Evolutionary conservation across 805 yeast species (phyloP).

Genomic region (Grigorovia jiainica): DNA sequence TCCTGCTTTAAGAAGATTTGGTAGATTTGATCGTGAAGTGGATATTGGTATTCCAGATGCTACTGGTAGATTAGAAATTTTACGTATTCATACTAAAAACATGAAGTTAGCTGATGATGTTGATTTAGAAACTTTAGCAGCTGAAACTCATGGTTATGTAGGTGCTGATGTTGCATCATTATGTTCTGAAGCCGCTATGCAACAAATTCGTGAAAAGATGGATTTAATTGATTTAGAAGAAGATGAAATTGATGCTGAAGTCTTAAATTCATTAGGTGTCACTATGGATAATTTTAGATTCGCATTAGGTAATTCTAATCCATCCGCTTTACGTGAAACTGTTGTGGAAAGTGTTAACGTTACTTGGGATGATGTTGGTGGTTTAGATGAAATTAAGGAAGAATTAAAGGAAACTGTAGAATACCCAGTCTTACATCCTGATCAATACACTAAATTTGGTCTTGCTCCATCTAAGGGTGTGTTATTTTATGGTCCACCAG

Average conservation of each 20-base stretch:
- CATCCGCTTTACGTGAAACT: slow-evolving; percentile 98
- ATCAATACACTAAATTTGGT: slow-evolving; percentile 96
- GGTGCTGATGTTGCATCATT: slow-evolving; percentile 98
- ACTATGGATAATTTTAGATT: slow-evolving; percentile 98
- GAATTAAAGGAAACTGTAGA: slow-evolving; percentile 98
- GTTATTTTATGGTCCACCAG: slow-evolving; percentile 98
- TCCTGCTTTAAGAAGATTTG: slow-evolving; percentile 79
- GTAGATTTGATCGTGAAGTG: slow-evolving; percentile 83
- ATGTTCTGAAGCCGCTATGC: slow-evolving; percentile 99
- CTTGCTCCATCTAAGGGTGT: slow-evolving; percentile 98
- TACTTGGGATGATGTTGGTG: slow-evolving; percentile 99
- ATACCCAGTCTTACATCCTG: slow-evolving; percentile 98
- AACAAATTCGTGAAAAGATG: slow-evolving; percentile 99
- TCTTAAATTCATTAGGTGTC: slow-evolving; percentile 90
- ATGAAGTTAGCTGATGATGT: slow-evolving; percentile 95
- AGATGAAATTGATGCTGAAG: slow-evolving; percentile 90
- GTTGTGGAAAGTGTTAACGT: slow-evolving; percentile 98
- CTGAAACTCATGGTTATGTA: slow-evolving; percentile 98
- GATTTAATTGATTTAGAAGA: slow-evolving; percentile 54
- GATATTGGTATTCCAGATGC: slow-evolving; percentile 97
- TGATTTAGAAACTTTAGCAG: slow-evolving; percentile 88
- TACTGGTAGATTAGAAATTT: slow-evolving; percentile 92
- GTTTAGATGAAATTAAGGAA: slow-evolving; percentile 88
- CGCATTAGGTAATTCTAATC: slow-evolving; percentile 95
- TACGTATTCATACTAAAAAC: slow-evolving; percentile 95